Evolutionary conservation across 164 flowering plant species (phyloP), one percentile per base, ranked within the genome.

Genomic region (Saururus chinensis): DNA sequence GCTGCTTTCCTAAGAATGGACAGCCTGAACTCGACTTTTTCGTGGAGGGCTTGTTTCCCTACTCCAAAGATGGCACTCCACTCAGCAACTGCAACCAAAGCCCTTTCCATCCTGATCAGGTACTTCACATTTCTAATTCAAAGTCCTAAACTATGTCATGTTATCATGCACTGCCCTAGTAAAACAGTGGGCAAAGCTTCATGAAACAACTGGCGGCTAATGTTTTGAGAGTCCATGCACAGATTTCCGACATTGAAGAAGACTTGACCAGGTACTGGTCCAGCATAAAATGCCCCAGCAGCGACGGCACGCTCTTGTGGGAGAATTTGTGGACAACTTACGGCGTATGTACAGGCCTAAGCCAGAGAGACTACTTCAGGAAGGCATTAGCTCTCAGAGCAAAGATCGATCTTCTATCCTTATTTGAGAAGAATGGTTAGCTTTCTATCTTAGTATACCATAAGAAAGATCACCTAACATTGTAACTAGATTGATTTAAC

Each of bases 1-100:
- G 69, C 56, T 66, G 64, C 55, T 24, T 60, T 17, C 69, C 64
- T 1, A 66, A 20, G 53, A 41, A 57, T 4, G 69, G 69, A 7
- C 11, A 16, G 35, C 69, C 69, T 2, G 64, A 19, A 11, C 53
- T 52, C 5, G 69, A 60, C 59, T 60, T 66, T 40, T 66, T 59
- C 16, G 26, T 66, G 14, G 41, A 13, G 24, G 59, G 59, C 13
- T 16, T 66, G 24, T 41, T 23, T 5, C 51, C 68, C 62, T 41
- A 19, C 58, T 51, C 63, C 12, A 59, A 54, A n/a, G 53, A 52
- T 4, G 69, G 64, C 54, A 45, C 21, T 1, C 30, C 25, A 8
- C 53, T 60, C 42, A 37, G 35, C 19, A 54, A 42, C 16, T 66
- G 64, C 69, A 60, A 45, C 13, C 19, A 23, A 17, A 60, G 53